Conservation (phyloP, 345 rosid genomes). For the Lepidium didymum region DNA sequence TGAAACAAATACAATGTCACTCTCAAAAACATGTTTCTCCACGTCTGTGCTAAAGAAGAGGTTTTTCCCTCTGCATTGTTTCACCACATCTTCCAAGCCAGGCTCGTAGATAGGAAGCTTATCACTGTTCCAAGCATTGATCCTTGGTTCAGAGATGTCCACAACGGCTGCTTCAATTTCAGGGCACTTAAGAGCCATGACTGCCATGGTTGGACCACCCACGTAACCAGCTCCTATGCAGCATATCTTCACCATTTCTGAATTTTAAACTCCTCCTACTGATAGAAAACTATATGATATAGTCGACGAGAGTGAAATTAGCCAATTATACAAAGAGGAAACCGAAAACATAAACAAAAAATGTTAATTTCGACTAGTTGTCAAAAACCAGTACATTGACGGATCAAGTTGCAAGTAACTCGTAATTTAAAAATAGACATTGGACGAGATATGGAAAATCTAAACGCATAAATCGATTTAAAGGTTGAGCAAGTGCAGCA, state of each 20-base stretch:
- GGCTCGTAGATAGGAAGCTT: constrained; percentile 70
- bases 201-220: constrained; percentile 78
- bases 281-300: neutral
- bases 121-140: constrained; percentile 66
- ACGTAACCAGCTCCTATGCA: constrained; percentile 76
- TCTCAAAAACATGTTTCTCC: constrained; percentile 55
- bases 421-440: neutral
- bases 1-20: constrained; percentile 64
- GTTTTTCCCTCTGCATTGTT: constrained; percentile 54
- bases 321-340: neutral
- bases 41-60: constrained; percentile 61
- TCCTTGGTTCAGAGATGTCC: constrained; percentile 50
- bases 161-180: constrained; percentile 54
- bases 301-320: neutral
- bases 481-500: neutral
- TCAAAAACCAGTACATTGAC: neutral
- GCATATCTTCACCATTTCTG: constrained; percentile 65
- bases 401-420: neutral
- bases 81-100: constrained; percentile 57
- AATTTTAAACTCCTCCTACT: neutral
- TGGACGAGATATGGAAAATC: neutral
- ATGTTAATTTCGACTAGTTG: neutral
- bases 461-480: neutral
- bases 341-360: neutral
- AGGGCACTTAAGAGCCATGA: constrained; percentile 63